Evolutionary conservation across 2,329 filamentous ascomycete genomes (phyloP), one percentile per base, ranked within the genome.

Genomic region (Metarhizium sp.): DNA sequence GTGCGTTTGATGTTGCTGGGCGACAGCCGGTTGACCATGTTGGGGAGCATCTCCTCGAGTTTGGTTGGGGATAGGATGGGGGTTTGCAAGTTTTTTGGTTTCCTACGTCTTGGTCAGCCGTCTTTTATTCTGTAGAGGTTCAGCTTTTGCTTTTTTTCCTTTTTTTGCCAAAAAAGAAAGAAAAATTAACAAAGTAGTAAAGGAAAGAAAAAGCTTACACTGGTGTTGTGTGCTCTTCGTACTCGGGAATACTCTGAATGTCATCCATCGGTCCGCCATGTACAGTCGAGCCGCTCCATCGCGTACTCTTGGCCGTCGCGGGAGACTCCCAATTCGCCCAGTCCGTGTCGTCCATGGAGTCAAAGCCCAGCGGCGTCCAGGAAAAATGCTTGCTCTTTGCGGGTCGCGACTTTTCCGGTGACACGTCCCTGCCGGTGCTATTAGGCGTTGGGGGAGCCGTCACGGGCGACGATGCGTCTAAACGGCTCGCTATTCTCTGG

Each of bases 1-100:
- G 89, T 92, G 42, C 84, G 81, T 67, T 90, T 89, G 62, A 96
- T 74, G 63, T 90, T 91, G 61, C 84, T 85, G 0, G 91, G 88
- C 8, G 83, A 81, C 46, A 91, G 73, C 60, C 86, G 84, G 66
- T 85, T 85, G 55, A 95, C 78, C 50, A 86, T 80, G 51, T 85
- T 85, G 73, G 89, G 90, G 32, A 87, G 67, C 56, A 83, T 67
- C 64, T 85, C 74, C 68, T 80, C 77, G 40, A 81, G 68, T 63
- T 75, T 77, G 58, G 48, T 47, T 32, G 71, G 71, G 20, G 73
- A 66, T 48, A 73, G 67, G 30, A 69, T 58, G 29, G 64, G 63
- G 53, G 63, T 64, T 51, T 70, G 67, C 54, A 64, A 59, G 36
- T 62, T 59, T 56, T 69, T 71, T 55, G 68, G 65, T 58, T 66